A percentile compares a stretch with the other conserved stretches of the same genome.
phyloP scores from a whole-genome alignment of 306 rosid genomes.

The Carpinus fangiana region DNA sequence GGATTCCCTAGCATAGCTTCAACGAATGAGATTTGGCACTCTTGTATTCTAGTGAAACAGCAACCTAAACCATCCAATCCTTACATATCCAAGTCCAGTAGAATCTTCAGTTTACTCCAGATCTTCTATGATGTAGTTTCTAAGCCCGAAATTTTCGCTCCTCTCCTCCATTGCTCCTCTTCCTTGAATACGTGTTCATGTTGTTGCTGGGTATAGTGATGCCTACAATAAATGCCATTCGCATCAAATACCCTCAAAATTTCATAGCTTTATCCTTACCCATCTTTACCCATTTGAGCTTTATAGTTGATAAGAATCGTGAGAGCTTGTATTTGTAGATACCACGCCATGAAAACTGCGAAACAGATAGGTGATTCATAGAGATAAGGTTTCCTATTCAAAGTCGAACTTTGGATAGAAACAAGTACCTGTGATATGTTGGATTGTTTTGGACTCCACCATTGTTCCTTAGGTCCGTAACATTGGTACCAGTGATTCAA shows the following conservation, averaged over 20 bases:
- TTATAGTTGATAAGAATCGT: slow-evolving; percentile 33
- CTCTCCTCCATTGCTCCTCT: background rate
- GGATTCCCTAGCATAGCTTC: background rate
- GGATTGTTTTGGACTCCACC: background rate
- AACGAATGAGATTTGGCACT: background rate
- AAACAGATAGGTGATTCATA: too few relatives aligned
- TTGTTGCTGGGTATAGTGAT: slow-evolving; percentile 26
- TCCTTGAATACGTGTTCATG: slow-evolving; percentile 5
- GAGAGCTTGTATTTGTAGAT: slow-evolving; percentile 30
- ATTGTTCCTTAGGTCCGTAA: background rate
- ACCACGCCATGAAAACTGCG: background rate
- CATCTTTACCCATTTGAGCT: slow-evolving; percentile 4
- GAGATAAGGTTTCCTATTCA: background rate
- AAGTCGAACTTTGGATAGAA: background rate
- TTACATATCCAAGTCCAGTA: background rate
- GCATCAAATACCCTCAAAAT: slow-evolving; percentile 38
- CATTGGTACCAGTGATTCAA: background rate
- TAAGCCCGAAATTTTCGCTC: background rate
- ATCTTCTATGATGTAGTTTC: background rate
- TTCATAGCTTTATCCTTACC: slow-evolving; percentile 1
- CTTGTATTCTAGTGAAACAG: background rate
- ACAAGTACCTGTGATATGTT: slow-evolving; percentile 18
- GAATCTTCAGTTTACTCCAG: background rate
- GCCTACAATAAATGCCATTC: slow-evolving; percentile 35
- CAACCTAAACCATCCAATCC: background rate